Conservation (phyloP, 768 basidiomycete genomes). For the Lepiota subincarnata region DNA sequence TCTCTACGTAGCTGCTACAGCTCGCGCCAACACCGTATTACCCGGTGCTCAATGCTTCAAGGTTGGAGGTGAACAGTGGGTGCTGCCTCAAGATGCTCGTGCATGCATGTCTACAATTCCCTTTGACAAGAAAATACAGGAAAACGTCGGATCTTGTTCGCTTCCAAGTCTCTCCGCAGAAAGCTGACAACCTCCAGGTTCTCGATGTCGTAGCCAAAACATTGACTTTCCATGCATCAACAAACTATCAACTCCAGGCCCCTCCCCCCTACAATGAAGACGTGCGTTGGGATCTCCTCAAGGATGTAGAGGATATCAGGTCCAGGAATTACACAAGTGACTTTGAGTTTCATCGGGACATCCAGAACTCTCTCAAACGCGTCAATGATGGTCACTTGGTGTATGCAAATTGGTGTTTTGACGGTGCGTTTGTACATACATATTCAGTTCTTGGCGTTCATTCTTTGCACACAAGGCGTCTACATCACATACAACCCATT, state of each 20-base stretch:
- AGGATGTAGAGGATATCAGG: constrained; percentile 46
- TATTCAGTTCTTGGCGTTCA: background rate
- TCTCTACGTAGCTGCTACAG: background rate
- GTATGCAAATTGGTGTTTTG: constrained; percentile 47
- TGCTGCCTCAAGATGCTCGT: constrained; percentile 45
- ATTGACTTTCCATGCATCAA: constrained; percentile 56
- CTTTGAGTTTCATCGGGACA: constrained; percentile 52
- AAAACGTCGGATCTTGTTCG: constrained; percentile 35
- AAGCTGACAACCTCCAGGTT: constrained; percentile 29
- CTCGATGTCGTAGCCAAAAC: constrained; percentile 56
- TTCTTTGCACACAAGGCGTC: constrained; percentile 29
- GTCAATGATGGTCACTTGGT: constrained; percentile 58
- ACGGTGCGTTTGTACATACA: constrained; percentile 16
- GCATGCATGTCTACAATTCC: constrained; percentile 48
- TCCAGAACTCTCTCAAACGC: constrained; percentile 49
- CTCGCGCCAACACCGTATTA: background rate
- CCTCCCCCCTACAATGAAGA: constrained; percentile 48
- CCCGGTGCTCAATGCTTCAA: constrained; percentile 43
- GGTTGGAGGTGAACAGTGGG: constrained; percentile 55
- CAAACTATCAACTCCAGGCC: constrained; percentile 55
- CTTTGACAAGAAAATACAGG: constrained; percentile 41
- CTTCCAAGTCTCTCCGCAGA: background rate
- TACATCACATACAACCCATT: constrained; percentile 46
- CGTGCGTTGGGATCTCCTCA: constrained; percentile 53
- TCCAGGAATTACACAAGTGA: constrained; percentile 42